phyloP scores from a whole-genome alignment of 768 basidiomycete species.

The Amanita pseudoporphyria region DNA sequence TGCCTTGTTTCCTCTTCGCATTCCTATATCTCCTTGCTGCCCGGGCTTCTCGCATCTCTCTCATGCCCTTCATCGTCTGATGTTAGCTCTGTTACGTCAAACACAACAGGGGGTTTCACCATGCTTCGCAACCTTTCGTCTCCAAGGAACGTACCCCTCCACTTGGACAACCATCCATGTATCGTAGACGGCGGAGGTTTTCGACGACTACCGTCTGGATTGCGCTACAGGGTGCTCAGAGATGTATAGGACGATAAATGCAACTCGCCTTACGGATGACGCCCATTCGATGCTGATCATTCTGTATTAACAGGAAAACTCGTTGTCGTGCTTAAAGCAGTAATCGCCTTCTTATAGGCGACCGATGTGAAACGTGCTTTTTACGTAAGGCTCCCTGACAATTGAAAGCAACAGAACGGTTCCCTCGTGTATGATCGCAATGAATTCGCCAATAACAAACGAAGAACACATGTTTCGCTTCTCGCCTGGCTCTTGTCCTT shows the following conservation, averaged over 20 bases:
- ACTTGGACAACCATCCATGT: conserved; percentile 76
- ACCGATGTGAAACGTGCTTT: not conserved
- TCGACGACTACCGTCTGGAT: conserved; percentile 33
- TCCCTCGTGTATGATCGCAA: not conserved
- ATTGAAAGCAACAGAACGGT: not conserved
- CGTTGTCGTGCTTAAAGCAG: not conserved
- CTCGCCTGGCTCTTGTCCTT: not conserved
- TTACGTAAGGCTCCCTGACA: not conserved
- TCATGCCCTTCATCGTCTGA: conserved; percentile 44
- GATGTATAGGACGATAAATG: conserved; percentile 8
- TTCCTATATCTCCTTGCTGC: conserved; percentile 16
- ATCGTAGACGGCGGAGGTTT: conserved; percentile 46
- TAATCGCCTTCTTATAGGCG: not conserved
- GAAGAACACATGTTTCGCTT: not conserved
- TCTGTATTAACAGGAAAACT: conserved; percentile 9
- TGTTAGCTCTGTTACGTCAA: not conserved
- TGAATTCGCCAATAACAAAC: not conserved
- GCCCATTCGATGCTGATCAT: conserved; percentile 48
- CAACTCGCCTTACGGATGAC: conserved; percentile 23
- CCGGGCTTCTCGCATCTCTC: conserved; percentile 55
- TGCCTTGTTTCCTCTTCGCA: conserved; percentile 14
- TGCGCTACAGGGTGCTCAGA: conserved; percentile 21
- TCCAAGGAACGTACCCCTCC: conserved; percentile 61
- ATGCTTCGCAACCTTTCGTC: conserved; percentile 47
- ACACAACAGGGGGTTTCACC: conserved; percentile 18